phyloP scores from a whole-genome alignment of 2,329 filamentous ascomycete genomes.

The Domatiomyces catenatus region DNA sequence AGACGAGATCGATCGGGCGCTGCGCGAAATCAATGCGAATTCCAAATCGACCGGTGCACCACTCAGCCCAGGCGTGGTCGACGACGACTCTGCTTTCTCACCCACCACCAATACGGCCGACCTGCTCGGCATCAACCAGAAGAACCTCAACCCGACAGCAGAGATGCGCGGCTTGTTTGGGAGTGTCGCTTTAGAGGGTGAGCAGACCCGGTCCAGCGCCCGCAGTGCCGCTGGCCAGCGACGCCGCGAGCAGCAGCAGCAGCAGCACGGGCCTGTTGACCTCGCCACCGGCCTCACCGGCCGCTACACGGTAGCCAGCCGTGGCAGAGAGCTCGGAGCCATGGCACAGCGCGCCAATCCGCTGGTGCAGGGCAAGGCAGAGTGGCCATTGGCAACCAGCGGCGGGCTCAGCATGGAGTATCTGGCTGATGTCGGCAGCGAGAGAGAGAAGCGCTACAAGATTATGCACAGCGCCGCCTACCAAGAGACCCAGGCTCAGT shows the following conservation, averaged over 20 bases:
- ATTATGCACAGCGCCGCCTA: conserved; percentile 65
- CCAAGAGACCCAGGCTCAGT: conserved; percentile 56
- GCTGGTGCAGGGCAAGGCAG: conserved; percentile 73
- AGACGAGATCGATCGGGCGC: conserved; percentile 52
- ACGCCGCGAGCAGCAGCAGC: conserved; percentile 37
- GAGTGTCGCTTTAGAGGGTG: conserved; percentile 44
- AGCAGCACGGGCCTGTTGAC: conserved; percentile 33
- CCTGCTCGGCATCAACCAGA: conserved; percentile 48
- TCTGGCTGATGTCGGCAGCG: conserved; percentile 34
- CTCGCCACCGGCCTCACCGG: conserved; percentile 42
- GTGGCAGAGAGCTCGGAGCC: conserved; percentile 51
- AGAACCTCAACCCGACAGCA: conserved; percentile 69
- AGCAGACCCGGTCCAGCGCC: conserved; percentile 34
- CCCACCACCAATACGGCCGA: conserved; percentile 34
- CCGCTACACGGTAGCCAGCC: conserved; percentile 37
- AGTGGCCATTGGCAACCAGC: conserved; percentile 66
- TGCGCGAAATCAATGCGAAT: conserved; percentile 41
- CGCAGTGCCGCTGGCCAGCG: conserved; percentile 24
- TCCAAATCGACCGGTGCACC: conserved; percentile 16
- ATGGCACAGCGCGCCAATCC: conserved; percentile 61
- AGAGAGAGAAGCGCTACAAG: conserved; percentile 55
- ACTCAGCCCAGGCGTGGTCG: conserved; percentile 11
- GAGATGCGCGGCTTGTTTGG: conserved; percentile 76
- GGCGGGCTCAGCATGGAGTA: conserved; percentile 74
- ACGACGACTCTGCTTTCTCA: conserved; percentile 14